Base-by-base conservation (phyloP, 805 yeast species). In the Hanseniaspora valbyensis region DNA sequence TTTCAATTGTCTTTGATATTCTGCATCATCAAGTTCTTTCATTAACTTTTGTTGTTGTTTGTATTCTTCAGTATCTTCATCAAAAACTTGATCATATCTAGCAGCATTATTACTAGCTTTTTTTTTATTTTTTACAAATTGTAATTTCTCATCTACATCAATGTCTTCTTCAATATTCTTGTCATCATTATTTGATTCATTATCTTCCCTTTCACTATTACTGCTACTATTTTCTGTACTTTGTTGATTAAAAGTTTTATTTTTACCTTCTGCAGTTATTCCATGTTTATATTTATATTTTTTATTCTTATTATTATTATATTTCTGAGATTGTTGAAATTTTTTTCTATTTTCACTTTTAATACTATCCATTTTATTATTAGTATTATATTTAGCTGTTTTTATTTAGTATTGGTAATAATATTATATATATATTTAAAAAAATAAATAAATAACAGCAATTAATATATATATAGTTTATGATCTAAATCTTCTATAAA, bases 41-140 rank as follows among this genome's bases (percentile, higher is more conserved):
- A 32, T 30, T 10, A 48, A n/a, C 10, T 48, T 48, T 12, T 40
- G 32, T 13, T 48, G 40, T 28, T 48, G 51, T n/a, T 13, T 48
- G 34, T 48, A 48, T 28, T 48, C 51, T 26, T 48, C 51, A n/a
- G 51, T 48, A 9, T 48, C 51, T 33, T 48, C 44, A 18, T 48
- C 51, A 32, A 48, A 40, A 8, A 22, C 25, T 14, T 48, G 18
- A 9, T 48, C 51, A 33, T 40, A 48, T 40, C 51, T 39, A 9
- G 42, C 42, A 4, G n/a, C 18, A 26, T 48, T 48, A 10, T 48
- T 34, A 22, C 32, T 48, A 1, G 22, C 41, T 14, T 37, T 22
- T 33, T 28, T 45, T 30, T 10, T 45, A 3, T 3, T 24, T 13
- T 10, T 22, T 5, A 12, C 3, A 22, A 22, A 21, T 5, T 32